Conservation (phyloP, 805 yeast species). For the Kodamaea laetipori region DNA sequence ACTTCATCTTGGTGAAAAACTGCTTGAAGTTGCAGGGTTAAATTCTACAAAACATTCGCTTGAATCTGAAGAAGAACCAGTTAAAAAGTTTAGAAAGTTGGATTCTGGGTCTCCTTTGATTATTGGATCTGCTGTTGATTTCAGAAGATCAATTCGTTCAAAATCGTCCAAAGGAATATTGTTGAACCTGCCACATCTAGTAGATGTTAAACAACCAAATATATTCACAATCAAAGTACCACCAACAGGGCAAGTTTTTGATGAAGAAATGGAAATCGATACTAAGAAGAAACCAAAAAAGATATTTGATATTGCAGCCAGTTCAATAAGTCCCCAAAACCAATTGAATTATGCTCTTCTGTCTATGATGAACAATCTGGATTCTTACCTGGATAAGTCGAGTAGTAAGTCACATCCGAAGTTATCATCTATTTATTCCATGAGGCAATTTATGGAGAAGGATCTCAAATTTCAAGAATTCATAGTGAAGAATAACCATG, state of each 20-base stretch:
- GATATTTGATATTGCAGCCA: slow-evolving; percentile 8
- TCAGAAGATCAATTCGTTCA: slow-evolving; percentile 47
- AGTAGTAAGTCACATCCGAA: slow-evolving; percentile 24
- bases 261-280: slow-evolving; percentile 2
- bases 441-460: slow-evolving; percentile 61
- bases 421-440: slow-evolving; percentile 52
- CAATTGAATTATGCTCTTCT: slow-evolving; percentile 17
- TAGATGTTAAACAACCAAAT: slow-evolving; percentile 44
- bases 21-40: slow-evolving; percentile 2
- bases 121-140: slow-evolving; percentile 48
- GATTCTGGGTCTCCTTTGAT: slow-evolving; percentile 39
- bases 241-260: background rate
- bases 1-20: slow-evolving; percentile 17
- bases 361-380: slow-evolving; percentile 7
- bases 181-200: slow-evolving; percentile 49
- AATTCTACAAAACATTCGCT: no score
- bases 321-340: slow-evolving; percentile 16
- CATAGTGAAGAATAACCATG: slow-evolving; percentile 21
- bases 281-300: slow-evolving; percentile 13
- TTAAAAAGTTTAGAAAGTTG: slow-evolving; percentile 8
- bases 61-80: background rate
- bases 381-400: slow-evolving; percentile 18
- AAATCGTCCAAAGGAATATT: slow-evolving; percentile 54
- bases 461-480: slow-evolving; percentile 46
- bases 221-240: slow-evolving; percentile 8